Evolutionary conservation across 257 asterid species (phyloP).

Genomic region (Leonotis leonurus): DNA sequence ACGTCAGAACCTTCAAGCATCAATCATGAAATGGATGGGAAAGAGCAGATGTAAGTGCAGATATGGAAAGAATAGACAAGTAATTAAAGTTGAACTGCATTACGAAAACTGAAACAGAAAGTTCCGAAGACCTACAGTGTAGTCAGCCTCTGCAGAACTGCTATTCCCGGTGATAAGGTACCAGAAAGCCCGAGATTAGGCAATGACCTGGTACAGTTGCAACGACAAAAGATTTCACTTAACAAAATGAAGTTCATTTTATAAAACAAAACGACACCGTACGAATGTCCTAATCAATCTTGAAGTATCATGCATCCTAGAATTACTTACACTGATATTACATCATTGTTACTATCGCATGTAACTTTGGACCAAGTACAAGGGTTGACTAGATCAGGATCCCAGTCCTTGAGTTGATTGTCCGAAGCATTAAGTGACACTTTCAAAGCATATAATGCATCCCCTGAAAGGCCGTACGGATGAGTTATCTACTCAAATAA

Average conservation of each 20-base stretch:
- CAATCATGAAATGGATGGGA: neutral
- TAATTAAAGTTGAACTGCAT: neutral
- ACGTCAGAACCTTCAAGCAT: neutral
- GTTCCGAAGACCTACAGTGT: slow-evolving; percentile 55
- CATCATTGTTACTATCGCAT: slow-evolving; percentile 46
- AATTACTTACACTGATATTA: slow-evolving; percentile 56
- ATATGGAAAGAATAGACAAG: neutral
- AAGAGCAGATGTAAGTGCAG: neutral
- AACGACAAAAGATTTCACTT: slow-evolving; percentile 3
- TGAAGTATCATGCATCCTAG: neutral
- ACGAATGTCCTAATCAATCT: no score
- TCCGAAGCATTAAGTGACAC: slow-evolving; percentile 51
- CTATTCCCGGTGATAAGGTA: slow-evolving; percentile 63
- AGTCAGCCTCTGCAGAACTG: slow-evolving; percentile 42
- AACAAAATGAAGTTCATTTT: neutral
- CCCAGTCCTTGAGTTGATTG: slow-evolving; percentile 64
- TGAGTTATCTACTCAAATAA: neutral
- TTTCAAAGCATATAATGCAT: slow-evolving; percentile 54
- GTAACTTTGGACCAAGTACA: slow-evolving; percentile 82
- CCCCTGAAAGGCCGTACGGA: slow-evolving; percentile 35
- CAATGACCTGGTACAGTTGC: slow-evolving; percentile 47
- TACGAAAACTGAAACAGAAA: slow-evolving; percentile 4
- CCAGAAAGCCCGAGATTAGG: slow-evolving; percentile 81
- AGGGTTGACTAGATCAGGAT: slow-evolving; percentile 62
- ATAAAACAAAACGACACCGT: no score